Evolutionary conservation across 176 grass and related monocot species (phyloP), one percentile per base, ranked within the genome.

Genomic region (Cenchrus fungigraminus): DNA sequence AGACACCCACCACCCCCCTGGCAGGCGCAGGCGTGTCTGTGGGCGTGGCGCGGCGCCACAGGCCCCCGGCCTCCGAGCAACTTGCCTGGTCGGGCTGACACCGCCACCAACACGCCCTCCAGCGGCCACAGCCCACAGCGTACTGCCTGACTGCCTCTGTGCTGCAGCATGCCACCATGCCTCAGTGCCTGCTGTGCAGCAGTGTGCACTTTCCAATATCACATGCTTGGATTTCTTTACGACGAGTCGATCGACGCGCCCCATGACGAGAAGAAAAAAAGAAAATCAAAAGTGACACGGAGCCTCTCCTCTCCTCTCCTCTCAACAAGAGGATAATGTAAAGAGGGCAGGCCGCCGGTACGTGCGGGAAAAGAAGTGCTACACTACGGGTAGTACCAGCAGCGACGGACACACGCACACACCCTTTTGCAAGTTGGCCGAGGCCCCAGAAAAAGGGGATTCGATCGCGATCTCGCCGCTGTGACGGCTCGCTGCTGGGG

Each of bases 401-500:
- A n/a, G 46, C 68, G 42, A 82, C 70, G 34, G 22, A 59, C 60
- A 80, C 53, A 32, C 57, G 37, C 37, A 40, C 29, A 8, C 0
- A 6, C 4, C 32, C 52, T 84, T 63, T 40, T 69, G 68, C 80
- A 86, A 86, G 79, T 90, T 90, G 88, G 8, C 5, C 20, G 49
- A 65, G 34, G 56, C 37, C 61, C 10, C 15, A 51, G 15, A 72
- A 20, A 20, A 17, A 34, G 0, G 5, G 34, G 88, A 90, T 90
- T 90, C 83, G 78, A 76, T 86, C 71, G 65, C 32, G 88, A 86
- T 86, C 77, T 87, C 71, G 37, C 75, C 54, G 28, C 63, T 49
- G 83, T n/a, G 49, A 73, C 71, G 25, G 9, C 65, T 7, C 31
- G 13, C 65, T 68, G 34, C 65, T 68, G 65, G 65, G 65, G 65